Evolutionary conservation across 768 basidiomycete species (phyloP), one percentile per base, ranked within the genome.

Genomic region (Pulveroboletus sp.): DNA sequence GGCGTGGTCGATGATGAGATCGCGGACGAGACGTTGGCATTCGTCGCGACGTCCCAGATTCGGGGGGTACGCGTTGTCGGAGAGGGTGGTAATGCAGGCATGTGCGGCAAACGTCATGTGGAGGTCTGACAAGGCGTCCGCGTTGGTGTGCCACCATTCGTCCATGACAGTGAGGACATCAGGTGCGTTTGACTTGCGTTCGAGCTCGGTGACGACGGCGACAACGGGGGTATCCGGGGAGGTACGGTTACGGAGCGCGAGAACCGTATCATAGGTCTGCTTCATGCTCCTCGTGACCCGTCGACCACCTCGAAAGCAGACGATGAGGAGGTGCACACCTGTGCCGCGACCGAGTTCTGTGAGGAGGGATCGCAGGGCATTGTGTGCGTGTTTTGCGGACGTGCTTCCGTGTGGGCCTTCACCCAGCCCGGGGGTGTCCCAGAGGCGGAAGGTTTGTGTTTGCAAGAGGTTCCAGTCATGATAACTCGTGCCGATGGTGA

Each of bases 351-450:
- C 33, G 15, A 62, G 61, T 40, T 62, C 61, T 5, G 56, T 56
- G 42, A 62, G 51, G 36, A 62, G 62, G 9, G 62, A 46, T 11
- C 43, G 62, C n/a, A 61, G 1, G 7, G 62, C 62, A 11, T 39
- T 61, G 28, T 55, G 21, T 9, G 61, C 59, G 10, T 43, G 42
- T 47, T 42, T 62, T 3, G 42, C 28, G 26, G 53, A 32, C 5
- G 37, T 18, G 37, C 47, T 39, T 8, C 59, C 61, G 4, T 36
- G 8, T 3, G 60, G 61, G 27, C 51, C 50, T 13, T 48, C 43
- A 2, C 59, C 36, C 32, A 62, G 47, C 14, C 61, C 61, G 0
- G 61, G 61, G 7, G 61, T 62, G 33, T 62, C 61, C 61, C 61
- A 62, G 30, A 62, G 56, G 47, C 61, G 61, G 9, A 61, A 64